These are phyloP conservation scores for Candida loeiensis DNA, from an alignment of 805 yeast species.

Conservation along the genomic window DNA sequence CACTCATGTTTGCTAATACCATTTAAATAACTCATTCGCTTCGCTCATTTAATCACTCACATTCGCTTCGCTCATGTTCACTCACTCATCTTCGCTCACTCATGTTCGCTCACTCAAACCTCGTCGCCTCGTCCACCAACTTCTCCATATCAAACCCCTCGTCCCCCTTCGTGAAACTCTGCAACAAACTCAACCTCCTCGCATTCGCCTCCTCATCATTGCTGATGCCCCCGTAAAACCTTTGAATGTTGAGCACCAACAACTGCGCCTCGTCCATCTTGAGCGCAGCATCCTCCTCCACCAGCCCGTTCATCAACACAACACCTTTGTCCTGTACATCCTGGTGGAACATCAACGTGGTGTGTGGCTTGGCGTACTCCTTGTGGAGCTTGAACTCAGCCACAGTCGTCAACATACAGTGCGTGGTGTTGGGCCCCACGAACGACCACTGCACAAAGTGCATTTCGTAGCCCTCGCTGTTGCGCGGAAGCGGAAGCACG, in stretches of 20 bases:
- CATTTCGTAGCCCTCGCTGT: constrained; percentile 59
- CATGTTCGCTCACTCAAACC: constrained; percentile 48
- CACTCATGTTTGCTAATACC: no score
- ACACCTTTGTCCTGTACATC: constrained; percentile 64
- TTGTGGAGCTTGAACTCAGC: constrained; percentile 88
- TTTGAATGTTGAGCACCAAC: constrained; percentile 68
- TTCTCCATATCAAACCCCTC: constrained; percentile 61
- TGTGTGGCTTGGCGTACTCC: constrained; percentile 93
- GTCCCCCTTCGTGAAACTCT: constrained; percentile 68
- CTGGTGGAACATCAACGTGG: constrained; percentile 82
- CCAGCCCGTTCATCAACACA: constrained; percentile 81
- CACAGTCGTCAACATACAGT: constrained; percentile 85
- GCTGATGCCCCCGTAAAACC: constrained; percentile 72
- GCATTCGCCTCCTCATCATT: constrained; percentile 26
- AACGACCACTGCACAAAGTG: constrained; percentile 94
- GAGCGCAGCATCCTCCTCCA: constrained; percentile 70
- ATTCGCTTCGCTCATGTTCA: not conserved
- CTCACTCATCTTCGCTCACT: not conserved
- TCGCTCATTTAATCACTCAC: not conserved
- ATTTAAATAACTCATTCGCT: no score
- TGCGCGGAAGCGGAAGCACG: constrained; percentile 85
- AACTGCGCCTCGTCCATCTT: constrained; percentile 73
- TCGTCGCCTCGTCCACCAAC: constrained; percentile 70
- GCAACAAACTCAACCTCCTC: constrained; percentile 55
- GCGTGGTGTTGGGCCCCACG: constrained; percentile 78